Evolutionary conservation across 176 grass and related monocot genomes (phyloP).

Genomic region (Musa schizocarpa): DNA sequence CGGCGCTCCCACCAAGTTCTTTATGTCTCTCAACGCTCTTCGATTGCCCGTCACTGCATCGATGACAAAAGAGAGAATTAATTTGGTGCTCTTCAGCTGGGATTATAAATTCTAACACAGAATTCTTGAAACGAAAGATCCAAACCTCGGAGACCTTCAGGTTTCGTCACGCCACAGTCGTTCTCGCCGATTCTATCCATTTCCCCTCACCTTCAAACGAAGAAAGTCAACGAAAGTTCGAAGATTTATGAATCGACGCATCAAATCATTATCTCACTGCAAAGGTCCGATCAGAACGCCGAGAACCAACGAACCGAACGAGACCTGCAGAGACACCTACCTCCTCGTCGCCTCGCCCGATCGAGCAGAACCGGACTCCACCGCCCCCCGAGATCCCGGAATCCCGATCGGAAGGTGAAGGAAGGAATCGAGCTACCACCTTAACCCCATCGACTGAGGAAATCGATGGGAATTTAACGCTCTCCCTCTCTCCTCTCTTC

Average conservation of each 20-base stretch:
- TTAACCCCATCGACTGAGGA: not conserved
- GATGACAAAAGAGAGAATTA: not conserved
- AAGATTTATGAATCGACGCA: not conserved
- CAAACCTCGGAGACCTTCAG: constrained; percentile 28
- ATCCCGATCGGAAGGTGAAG: not conserved
- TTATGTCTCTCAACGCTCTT: constrained; percentile 55
- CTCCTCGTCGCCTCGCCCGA: not conserved
- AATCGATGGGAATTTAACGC: not conserved
- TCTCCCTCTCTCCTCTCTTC: not conserved
- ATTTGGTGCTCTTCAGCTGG: not conserved
- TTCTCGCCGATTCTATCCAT: not conserved
- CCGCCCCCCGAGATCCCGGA: not conserved
- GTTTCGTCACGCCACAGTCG: not conserved
- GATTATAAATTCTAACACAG: not conserved
- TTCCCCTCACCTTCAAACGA: not conserved
- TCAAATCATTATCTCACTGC: not conserved
- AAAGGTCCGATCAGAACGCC: not conserved
- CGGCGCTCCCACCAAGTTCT: constrained; percentile 35
- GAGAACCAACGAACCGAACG: not conserved
- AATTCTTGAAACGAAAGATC: not conserved
- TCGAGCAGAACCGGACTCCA: too few species aligned
- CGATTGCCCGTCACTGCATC: constrained; percentile 57
- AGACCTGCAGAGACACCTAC: not conserved
- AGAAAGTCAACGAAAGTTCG: not conserved
- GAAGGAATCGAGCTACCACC: not conserved